A percentile compares a stretch with the other conserved stretches of the same genome.
Conservation (phyloP, 2,329 filamentous ascomycete species). For the Aquanectria penicillioides region DNA sequence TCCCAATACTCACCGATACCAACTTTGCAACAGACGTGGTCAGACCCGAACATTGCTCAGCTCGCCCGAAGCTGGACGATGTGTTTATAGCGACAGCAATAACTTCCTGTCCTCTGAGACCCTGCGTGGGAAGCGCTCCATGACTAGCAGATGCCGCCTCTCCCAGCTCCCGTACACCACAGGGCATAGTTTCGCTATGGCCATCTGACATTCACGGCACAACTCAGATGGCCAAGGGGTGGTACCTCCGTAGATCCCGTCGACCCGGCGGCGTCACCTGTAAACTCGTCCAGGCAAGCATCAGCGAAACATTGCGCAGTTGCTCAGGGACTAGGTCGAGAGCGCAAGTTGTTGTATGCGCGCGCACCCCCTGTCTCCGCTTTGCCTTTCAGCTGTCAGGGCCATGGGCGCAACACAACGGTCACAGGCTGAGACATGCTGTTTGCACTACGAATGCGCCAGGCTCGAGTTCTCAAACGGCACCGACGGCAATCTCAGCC, state of each 20-base stretch:
- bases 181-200: background rate
- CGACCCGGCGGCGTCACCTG: slow-evolving; percentile 15
- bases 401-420: slow-evolving; percentile 33
- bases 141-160: slow-evolving; percentile 17
- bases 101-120: background rate
- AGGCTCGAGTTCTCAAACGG: slow-evolving; percentile 38
- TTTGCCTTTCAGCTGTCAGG: slow-evolving; percentile 28
- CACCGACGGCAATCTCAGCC: slow-evolving; percentile 43
- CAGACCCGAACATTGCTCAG: background rate
- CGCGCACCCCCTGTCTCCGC: slow-evolving; percentile 21
- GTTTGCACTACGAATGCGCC: too few species aligned
- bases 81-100: slow-evolving; percentile 11
- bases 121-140: slow-evolving; percentile 1
- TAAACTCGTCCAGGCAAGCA: background rate
- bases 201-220: slow-evolving; percentile 6
- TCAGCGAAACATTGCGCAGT: background rate
- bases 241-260: slow-evolving; percentile 22
- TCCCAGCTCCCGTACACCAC: background rate
- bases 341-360: slow-evolving; percentile 25
- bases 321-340: slow-evolving; percentile 24
- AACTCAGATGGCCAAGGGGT: slow-evolving; percentile 9
- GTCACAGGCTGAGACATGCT: slow-evolving; percentile 40
- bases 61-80: background rate
- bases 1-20: slow-evolving; percentile 17
- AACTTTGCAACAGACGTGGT: slow-evolving; percentile 4